Conservation (phyloP, 805 yeast genomes). For the Schizosaccharomyces osmophilus region DNA sequence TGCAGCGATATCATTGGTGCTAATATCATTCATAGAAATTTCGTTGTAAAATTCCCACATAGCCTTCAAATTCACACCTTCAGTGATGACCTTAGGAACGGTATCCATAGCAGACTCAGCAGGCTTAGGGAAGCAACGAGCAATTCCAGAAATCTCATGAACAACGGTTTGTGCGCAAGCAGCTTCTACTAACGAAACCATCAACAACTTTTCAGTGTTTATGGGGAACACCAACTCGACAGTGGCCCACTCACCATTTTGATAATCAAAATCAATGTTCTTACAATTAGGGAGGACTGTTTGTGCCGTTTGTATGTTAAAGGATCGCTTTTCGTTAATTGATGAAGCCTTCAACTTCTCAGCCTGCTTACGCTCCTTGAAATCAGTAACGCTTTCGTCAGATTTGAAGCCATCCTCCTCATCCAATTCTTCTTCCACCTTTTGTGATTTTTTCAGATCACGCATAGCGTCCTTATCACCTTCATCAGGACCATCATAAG, state of each 20-base stretch:
- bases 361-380: slow-evolving; percentile 4
- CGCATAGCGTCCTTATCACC: slow-evolving; percentile 81
- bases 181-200: slow-evolving; percentile 90
- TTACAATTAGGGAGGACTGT: slow-evolving; percentile 26
- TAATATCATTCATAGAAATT: slow-evolving; percentile 66
- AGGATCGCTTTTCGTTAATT: not conserved
- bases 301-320: not conserved
- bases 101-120: slow-evolving; percentile 12
- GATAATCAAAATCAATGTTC: slow-evolving; percentile 75
- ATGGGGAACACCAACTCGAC: slow-evolving; percentile 65
- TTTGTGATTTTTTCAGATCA: slow-evolving; percentile 54
- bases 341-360: not conserved
- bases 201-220: slow-evolving; percentile 71
- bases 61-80: slow-evolving; percentile 91
- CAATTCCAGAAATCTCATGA: slow-evolving; percentile 73
- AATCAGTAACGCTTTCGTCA: slow-evolving; percentile 14
- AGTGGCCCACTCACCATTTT: slow-evolving; percentile 74
- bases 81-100: slow-evolving; percentile 42
- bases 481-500: slow-evolving; percentile 87
- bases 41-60: slow-evolving; percentile 97
- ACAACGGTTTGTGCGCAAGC: slow-evolving; percentile 77
- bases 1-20: slow-evolving; percentile 80
- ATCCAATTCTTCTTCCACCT: slow-evolving; percentile 30
- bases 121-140: slow-evolving; percentile 71
- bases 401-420: slow-evolving; percentile 14